Base-by-base conservation (phyloP, 2,329 filamentous ascomycete genomes). In the Orbilia oligospora region DNA sequence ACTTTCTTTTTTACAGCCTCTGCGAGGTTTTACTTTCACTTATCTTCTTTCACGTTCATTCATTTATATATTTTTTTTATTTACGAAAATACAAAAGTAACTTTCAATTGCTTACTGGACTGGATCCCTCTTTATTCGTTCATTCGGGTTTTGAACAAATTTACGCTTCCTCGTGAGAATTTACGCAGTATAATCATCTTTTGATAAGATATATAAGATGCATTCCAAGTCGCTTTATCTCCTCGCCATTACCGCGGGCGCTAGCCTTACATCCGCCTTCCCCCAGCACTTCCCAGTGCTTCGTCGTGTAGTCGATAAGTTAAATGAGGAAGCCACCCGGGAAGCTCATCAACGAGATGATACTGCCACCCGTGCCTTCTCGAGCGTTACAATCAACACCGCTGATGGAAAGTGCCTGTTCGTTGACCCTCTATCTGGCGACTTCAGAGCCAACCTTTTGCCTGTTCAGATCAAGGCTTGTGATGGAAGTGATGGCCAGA, bases 391-490 rank as follows among this genome's bases (percentile, higher is more conserved):
- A 84, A 85, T 16, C 5, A 46, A 86, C 84, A 85, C 87, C 0
- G 83, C 86, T 10, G 85, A 87, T 76, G 87, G 87, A 27, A 84
- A 86, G 65, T 89, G 87, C 73, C 84, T 88, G n/a, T 88, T 85
- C 38, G 82, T 88, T 53, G 86, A 88, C 80, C 86, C 87, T 0
- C 86, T 86, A 0, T 87, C 87, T 0, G 87, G 87, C 41, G 87
- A 89, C 80, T 88, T 88, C 82, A 86, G 87, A 5, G 84, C 87
- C 82, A 89, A 89, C 80, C 83, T 88, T 56, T 87, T 88, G 64
- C 87, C 87, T 1, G 82, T 88, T 8, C 84, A 84, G 22, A 81
- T 88, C 9, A 85, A 86, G 8, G 82, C 83, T 30, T 89, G 87
- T 82, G 82, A 83, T 33, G 86, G 85, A 36, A 84, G 85, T 3